Evolutionary conservation across 306 rosid species (phyloP), one percentile per base, ranked within the genome.

Genomic region (Cucurbita ficifolia): DNA sequence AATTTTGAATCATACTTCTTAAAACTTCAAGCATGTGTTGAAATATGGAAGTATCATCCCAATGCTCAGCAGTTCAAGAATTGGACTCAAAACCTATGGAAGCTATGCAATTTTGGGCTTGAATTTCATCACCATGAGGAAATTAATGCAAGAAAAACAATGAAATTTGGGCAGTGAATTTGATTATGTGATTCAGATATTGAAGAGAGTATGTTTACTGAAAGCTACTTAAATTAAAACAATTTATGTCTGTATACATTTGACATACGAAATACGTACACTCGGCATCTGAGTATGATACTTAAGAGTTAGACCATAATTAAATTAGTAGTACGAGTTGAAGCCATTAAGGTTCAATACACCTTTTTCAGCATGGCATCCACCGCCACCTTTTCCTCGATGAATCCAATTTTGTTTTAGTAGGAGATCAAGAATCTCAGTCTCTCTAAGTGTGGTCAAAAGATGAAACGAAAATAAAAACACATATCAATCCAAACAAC

Each of bases 291-390:
- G 36, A 40, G 36, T 19, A 42, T 19, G 72, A 29, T 39, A 16
- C 8, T 61, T 13, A 68, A 12, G 40, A 53, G 36, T 33, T 19
- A 5, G 16, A 52, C 43, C 39, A 19, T 73, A 17, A 12, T 19
- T 24, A 5, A 49, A 19, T 74, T 29, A 74, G 69, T 45, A 59
- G 18, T 48, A 36, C 40, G 72, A 75, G 71, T 85, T 87, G 60
- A 77, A 93, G 71, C 89, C 88, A 62, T 87, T 90, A 79, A 69
- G 76, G 74, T 86, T 90, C 38, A 87, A 62, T 48, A 22, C 88
- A 79, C 82, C 88, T 84, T 87, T 62, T 35, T 52, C 39, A 21
- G 73, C 52, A 35, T 51, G 78, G 53, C 35, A 52, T n/a, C 54
- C 77, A 12, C 40, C 63, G 17, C 64, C 67, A 61, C 73, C 51